Evolutionary conservation across 495 filamentous ascomycete species (phyloP).

Genomic region (Monascus purpureus): DNA sequence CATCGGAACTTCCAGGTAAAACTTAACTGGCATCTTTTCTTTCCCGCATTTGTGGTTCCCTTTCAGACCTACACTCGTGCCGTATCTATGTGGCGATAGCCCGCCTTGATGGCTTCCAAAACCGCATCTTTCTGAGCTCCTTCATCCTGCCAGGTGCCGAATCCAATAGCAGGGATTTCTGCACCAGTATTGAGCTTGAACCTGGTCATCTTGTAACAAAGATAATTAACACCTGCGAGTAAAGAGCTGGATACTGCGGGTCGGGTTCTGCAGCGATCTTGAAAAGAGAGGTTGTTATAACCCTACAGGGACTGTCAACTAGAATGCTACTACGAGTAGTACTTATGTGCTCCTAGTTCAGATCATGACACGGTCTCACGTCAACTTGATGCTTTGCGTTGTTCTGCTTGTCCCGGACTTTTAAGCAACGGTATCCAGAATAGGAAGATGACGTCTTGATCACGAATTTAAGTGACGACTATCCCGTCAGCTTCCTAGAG

Average conservation of each 20-base stretch:
- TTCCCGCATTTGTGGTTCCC: no score
- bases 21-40: no score
- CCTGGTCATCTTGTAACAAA: conserved; percentile 22
- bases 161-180: conserved; percentile 32
- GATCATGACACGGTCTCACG: no score
- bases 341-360: conserved; percentile 5
- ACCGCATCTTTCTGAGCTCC: conserved; percentile 32
- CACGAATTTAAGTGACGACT: no score
- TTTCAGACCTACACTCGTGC: conserved; percentile 29
- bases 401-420: no score
- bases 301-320: neutral
- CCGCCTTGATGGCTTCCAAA: conserved; percentile 34
- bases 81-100: conserved; percentile 51
- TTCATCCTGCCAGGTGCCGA: conserved; percentile 38
- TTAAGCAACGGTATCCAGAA: no score
- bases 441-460: no score
- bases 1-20: no score
- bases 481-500: no score
- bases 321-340: neutral
- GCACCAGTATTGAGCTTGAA: conserved; percentile 37
- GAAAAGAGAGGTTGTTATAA: neutral
- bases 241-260: no score
- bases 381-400: no score
- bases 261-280: no score
- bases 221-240: conserved; percentile 1